These are phyloP conservation scores for Suillus decipiens DNA, from an alignment of 768 basidiomycete genomes.

Conservation along the genomic window DNA sequence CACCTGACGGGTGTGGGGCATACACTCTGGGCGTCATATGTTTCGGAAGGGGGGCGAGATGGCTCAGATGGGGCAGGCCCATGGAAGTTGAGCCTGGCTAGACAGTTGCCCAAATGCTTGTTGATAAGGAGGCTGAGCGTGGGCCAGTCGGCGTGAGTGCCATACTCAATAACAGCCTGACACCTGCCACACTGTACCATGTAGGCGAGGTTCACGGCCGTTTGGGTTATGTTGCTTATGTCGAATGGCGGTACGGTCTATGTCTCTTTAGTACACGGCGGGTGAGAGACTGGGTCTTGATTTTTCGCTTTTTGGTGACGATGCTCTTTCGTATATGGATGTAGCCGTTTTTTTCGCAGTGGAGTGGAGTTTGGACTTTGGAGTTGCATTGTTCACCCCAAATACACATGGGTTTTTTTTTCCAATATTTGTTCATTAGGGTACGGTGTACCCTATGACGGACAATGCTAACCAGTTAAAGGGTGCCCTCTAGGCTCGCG, in stretches of 20 bases:
- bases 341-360: background rate
- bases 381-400: slow-evolving; percentile 2
- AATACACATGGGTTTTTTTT: background rate
- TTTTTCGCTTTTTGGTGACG: background rate
- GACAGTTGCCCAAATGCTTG: slow-evolving; percentile 31
- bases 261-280: slow-evolving; percentile 15
- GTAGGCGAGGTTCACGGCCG: background rate
- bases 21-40: slow-evolving; percentile 11
- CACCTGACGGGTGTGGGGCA: slow-evolving; percentile 31
- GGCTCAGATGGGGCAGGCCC: background rate
- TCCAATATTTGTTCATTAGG: background rate
- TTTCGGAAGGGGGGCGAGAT: background rate
- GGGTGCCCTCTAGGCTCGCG: background rate
- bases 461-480: background rate
- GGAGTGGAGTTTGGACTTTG: background rate
- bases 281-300: background rate
- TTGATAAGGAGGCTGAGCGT: slow-evolving; percentile 28
- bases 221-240: background rate
- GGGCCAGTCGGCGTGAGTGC: slow-evolving; percentile 23
- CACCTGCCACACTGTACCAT: slow-evolving; percentile 26
- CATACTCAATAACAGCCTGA: slow-evolving; percentile 28
- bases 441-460: background rate
- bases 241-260: slow-evolving; percentile 11
- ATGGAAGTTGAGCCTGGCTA: slow-evolving; percentile 3
- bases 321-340: background rate